Evolutionary conservation across 2,329 filamentous ascomycete genomes (phyloP), one percentile per base, ranked within the genome.

Genomic region (Septoria linicola): DNA sequence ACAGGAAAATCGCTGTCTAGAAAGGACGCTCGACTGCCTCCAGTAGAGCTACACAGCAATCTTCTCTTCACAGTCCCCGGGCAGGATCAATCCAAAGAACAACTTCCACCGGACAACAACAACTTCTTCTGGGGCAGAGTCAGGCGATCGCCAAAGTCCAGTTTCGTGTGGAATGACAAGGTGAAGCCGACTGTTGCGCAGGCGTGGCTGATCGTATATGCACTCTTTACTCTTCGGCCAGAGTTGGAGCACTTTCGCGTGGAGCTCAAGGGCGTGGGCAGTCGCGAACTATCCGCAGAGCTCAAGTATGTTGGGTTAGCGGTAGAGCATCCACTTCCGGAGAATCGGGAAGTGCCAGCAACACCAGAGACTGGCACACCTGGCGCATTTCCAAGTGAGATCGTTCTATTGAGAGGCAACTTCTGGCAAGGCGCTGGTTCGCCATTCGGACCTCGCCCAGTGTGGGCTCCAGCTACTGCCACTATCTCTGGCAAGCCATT

Each of bases 321-420:
- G 4, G 67, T 71, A 13, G 59, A 68, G 21, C 70, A 76, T 60
- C 73, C 73, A 5, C 67, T 58, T 36, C 68, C 63, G 56, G 73
- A 60, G 40, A 46, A 46, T 27, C 42, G 42, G 10, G 42, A 46
- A n/a, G 31, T 46, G 6, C 31, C 42, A 36, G 32, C 32, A 2
- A 65, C 63, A 21, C 55, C 68, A 5, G 53, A 45, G 37, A 35
- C 41, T 16, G 65, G 66, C 40, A 65, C 63, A 19, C 55, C 68
- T 6, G 53, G 47, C 41, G 44, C 53, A 17, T 55, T 31, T 13
- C 62, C 68, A 8, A 62, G 67, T 8, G 69, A 76, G 49, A 59
- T 81, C 30, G 58, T 83, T 20, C 64, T 82, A 39, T 70, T 80
- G 2, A 73, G 80, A 50, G 72, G 73, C 36, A 70, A 68, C n/a